Percentiles rank a stretch among this genome's conserved stretches.
Evolutionary conservation across 495 filamentous ascomycete genomes (phyloP).

Genomic region (Penicillium samsonianum): DNA sequence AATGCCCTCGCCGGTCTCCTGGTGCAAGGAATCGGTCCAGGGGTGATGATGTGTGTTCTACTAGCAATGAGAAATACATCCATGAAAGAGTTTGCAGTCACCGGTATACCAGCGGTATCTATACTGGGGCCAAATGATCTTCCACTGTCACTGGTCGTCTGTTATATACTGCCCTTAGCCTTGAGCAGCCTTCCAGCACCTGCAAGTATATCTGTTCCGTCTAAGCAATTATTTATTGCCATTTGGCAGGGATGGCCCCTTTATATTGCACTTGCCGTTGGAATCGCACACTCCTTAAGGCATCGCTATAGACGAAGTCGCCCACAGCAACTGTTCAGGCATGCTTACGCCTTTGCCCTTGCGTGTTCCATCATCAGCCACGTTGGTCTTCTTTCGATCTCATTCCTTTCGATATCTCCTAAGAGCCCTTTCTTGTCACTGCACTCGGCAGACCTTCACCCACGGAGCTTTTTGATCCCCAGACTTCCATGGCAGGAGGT

Average conservation of each 20-base stretch:
- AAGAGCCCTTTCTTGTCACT: constrained; percentile 3
- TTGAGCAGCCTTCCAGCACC: not conserved
- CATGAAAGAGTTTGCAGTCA: not conserved
- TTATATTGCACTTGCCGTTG: not conserved
- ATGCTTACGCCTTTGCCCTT: constrained; percentile 2
- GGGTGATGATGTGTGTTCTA: constrained; percentile 1
- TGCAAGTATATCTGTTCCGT: not conserved
- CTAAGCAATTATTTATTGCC: not conserved
- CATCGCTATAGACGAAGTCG: not conserved
- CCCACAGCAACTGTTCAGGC: constrained; percentile 2
- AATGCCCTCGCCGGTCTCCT: constrained; percentile 2
- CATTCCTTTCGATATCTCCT: constrained; percentile 1
- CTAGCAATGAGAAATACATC: constrained; percentile 3
- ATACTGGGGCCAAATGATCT: not conserved
- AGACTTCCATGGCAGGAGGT: constrained; percentile 4
- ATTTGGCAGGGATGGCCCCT: constrained; percentile 4
- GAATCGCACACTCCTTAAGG: not conserved
- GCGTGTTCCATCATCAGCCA: constrained; percentile 1
- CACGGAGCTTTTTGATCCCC: not conserved
- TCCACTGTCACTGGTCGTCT: not conserved
- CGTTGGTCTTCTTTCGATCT: constrained; percentile 1
- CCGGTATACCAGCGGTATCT: constrained; percentile 2
- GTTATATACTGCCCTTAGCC: not conserved
- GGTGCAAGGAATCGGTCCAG: constrained; percentile 2
- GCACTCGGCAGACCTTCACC: constrained; percentile 3